These are phyloP conservation scores for Mortierella sp. DNA, from an alignment of 371 early-diverging fungal genomes.

Conservation along the genomic window DNA sequence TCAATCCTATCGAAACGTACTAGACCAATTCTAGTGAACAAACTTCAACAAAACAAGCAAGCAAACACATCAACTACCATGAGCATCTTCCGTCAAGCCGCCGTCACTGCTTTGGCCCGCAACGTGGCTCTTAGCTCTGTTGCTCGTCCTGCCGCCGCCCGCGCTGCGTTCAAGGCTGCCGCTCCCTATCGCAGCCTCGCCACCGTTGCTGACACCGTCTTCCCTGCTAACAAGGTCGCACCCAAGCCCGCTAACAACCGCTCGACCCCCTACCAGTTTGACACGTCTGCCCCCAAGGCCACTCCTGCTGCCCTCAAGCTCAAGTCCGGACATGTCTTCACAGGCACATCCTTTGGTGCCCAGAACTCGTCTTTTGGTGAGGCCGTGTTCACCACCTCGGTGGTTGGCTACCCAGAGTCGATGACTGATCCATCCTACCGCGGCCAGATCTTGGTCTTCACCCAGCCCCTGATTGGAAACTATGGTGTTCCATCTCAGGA, in stretches of 20 bases:
- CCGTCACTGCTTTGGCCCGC: constrained; percentile 37
- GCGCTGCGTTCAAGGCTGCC: constrained; percentile 20
- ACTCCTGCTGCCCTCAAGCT: constrained; percentile 76
- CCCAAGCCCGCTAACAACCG: constrained; percentile 25
- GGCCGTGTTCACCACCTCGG: constrained; percentile 63
- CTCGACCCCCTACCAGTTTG: constrained; percentile 47
- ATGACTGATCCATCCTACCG: constrained; percentile 96
- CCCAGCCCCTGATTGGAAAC: constrained; percentile 91
- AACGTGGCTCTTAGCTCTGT: constrained; percentile 22
- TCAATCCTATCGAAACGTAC: constrained; percentile 18
- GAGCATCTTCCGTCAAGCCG: constrained; percentile 42
- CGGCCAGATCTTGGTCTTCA: constrained; percentile 94
- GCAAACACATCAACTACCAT: constrained; percentile 22
- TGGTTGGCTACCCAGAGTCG: constrained; percentile 96
- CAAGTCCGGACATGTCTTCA: constrained; percentile 79
- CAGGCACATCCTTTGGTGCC: constrained; percentile 85
- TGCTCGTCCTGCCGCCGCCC: constrained; percentile 27
- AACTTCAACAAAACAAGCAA: constrained; percentile 11
- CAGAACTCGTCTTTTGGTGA: constrained; percentile 80
- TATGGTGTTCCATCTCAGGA: constrained; percentile 91
- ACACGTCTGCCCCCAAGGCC: constrained; percentile 50
- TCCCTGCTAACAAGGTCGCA: constrained; percentile 59
- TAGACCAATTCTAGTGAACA: constrained; percentile 7
- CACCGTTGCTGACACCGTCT: constrained; percentile 57
- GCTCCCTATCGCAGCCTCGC: constrained; percentile 57